Evolutionary conservation across 169 alveolate genomes (phyloP).

Genomic region (Eimeria sp.): DNA sequence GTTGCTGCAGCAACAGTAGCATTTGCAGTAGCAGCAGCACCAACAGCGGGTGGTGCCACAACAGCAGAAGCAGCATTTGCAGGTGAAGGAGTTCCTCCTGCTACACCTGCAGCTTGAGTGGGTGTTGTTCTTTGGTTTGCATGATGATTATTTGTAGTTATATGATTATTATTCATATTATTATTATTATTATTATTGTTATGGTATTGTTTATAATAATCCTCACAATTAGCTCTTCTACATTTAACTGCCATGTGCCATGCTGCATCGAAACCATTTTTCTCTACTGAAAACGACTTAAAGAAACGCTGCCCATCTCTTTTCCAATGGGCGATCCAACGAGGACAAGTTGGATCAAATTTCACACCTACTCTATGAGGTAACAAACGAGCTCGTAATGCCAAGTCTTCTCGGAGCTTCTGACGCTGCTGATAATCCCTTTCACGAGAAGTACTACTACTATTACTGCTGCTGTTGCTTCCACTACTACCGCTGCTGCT

Average conservation of each 20-base stretch:
- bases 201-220: not conserved
- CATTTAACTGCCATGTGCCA: conserved; percentile 55
- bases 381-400: conserved; percentile 34
- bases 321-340: conserved; percentile 79
- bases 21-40: not conserved
- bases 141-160: not conserved
- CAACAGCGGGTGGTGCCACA: not conserved
- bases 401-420: conserved; percentile 66
- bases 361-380: conserved; percentile 71
- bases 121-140: not conserved
- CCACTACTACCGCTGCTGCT: not conserved
- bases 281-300: conserved; percentile 43
- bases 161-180: too few species aligned
- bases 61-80: not conserved
- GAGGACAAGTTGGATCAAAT: conserved; percentile 78
- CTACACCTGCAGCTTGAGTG: not conserved
- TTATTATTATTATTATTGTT: not conserved
- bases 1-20: not conserved
- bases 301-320: conserved; percentile 77
- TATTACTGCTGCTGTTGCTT: not conserved
- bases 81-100: not conserved
- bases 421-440: conserved; percentile 55
- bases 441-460: conserved; percentile 27
- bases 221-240: conserved; percentile 41
- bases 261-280: conserved; percentile 68